A percentile compares a stretch with the other conserved stretches of the same genome.
Evolutionary conservation across 1,139 yeast genomes (phyloP).

Genomic region (Taphrina betulina): DNA sequence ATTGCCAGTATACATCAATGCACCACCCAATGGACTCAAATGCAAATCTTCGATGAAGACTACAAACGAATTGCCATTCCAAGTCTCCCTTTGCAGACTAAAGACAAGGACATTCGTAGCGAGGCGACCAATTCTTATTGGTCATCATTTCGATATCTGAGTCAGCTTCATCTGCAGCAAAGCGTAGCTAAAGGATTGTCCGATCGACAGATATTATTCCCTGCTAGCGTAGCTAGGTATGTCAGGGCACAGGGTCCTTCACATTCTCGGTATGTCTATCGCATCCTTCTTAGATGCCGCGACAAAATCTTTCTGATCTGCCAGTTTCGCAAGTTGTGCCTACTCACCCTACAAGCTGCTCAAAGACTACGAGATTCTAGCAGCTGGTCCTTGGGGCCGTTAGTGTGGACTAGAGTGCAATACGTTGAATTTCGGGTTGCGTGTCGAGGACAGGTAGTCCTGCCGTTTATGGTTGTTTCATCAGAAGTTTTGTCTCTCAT

Average conservation of each 20-base stretch:
- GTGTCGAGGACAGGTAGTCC: too few relatives aligned
- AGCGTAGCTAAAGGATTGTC: not conserved
- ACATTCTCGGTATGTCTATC: too few relatives aligned
- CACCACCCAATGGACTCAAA: too few relatives aligned
- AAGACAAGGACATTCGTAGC: not conserved
- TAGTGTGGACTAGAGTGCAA: not conserved
- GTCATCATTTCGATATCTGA: conserved; percentile 6
- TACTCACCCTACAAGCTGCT: not conserved
- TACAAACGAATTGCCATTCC: not conserved
- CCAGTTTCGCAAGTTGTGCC: not conserved
- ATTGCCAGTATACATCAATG: too few relatives aligned
- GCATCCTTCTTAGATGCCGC: too few relatives aligned
- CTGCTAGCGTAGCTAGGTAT: conserved; percentile 7
- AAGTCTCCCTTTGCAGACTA: not conserved
- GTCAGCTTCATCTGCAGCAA: not conserved
- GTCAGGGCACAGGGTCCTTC: not conserved
- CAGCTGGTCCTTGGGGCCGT: conserved; percentile 14
- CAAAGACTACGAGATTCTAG: conserved; percentile 7
- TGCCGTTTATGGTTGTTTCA: too few relatives aligned
- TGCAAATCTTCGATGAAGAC: not conserved
- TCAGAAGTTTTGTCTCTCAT: too few relatives aligned
- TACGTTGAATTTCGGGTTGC: too few relatives aligned
- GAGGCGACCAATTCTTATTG: not conserved
- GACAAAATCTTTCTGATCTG: not conserved
- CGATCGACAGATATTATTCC: conserved; percentile 3